Conservation (phyloP, 2,329 filamentous ascomycete genomes). For the Fusarium sp. region DNA sequence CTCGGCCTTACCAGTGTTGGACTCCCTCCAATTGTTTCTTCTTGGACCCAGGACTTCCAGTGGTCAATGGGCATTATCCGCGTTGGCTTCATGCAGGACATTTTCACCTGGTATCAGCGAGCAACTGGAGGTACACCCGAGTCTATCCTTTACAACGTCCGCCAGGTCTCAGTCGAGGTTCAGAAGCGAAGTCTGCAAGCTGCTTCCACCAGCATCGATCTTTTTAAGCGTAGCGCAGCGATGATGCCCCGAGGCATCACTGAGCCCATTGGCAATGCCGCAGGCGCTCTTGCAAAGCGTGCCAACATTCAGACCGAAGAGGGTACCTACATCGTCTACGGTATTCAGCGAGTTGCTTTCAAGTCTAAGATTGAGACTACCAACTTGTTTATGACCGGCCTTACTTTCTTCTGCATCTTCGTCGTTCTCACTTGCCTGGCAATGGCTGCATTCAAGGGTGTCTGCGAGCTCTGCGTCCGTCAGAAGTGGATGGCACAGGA, state of each 20-base stretch:
- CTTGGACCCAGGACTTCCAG: conserved; percentile 98
- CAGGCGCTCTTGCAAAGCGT: conserved; percentile 66
- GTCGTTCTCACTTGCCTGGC: conserved; percentile 80
- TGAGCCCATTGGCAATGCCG: conserved; percentile 58
- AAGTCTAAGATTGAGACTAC: conserved; percentile 86
- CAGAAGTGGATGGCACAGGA: conserved; percentile 84
- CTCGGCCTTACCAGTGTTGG: conserved; percentile 86
- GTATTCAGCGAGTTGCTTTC: conserved; percentile 93
- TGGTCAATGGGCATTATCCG: conserved; percentile 98
- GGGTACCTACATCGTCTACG: conserved; percentile 76
- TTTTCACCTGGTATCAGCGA: conserved; percentile 96
- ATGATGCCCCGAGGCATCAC: conserved; percentile 63
- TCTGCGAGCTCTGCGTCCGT: conserved; percentile 83
- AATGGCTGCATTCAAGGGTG: conserved; percentile 84
- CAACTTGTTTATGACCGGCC: conserved; percentile 93
- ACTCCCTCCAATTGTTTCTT: conserved; percentile 88
- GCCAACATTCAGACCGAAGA: conserved; percentile 67
- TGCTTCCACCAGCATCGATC: conserved; percentile 57
- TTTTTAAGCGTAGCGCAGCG: conserved; percentile 70
- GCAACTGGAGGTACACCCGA: conserved; percentile 90
- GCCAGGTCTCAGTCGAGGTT: conserved; percentile 84
- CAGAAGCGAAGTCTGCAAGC: conserved; percentile 71
- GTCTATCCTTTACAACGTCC: conserved; percentile 81
- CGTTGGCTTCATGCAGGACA: conserved; percentile 86
- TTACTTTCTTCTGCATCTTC: conserved; percentile 91